phyloP scores from a whole-genome alignment of 371 early-diverging fungal genomes.

The Apophysomyces variabilis region DNA sequence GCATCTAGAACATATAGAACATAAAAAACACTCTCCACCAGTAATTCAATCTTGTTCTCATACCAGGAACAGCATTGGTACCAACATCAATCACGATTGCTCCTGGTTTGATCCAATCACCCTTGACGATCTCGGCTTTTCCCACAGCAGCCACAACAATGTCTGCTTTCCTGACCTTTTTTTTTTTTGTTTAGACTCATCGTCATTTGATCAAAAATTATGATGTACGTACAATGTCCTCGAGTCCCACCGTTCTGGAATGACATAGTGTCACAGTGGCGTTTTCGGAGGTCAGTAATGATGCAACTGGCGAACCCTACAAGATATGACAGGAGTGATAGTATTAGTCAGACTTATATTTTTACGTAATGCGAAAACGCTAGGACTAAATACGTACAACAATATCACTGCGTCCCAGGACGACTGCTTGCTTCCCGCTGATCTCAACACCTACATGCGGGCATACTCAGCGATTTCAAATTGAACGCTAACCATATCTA shows the following conservation, averaged over 20 bases:
- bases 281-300: conserved; percentile 75
- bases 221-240: conserved; percentile 14
- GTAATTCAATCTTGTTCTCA: not conserved
- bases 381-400: conserved; percentile 49
- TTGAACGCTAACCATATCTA: not conserved
- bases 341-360: not conserved
- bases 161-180: conserved; percentile 73
- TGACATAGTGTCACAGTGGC: conserved; percentile 95
- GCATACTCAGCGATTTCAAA: not conserved
- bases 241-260: conserved; percentile 74
- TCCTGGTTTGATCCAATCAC: conserved; percentile 90
- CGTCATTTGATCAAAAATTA: not conserved
- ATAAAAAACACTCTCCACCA: not conserved
- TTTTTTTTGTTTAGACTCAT: not conserved
- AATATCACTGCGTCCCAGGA: conserved; percentile 93
- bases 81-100: conserved; percentile 96
- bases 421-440: conserved; percentile 85
- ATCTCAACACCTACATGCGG: conserved; percentile 53
- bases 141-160: conserved; percentile 92
- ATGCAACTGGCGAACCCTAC: conserved; percentile 83
- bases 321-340: not conserved
- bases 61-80: conserved; percentile 81
- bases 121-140: conserved; percentile 76
- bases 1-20: conserved; percentile 52
- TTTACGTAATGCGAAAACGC: not conserved